These are phyloP conservation scores for Lactifluus piperatus DNA, from an alignment of 768 basidiomycete species.

Conservation along the genomic window DNA sequence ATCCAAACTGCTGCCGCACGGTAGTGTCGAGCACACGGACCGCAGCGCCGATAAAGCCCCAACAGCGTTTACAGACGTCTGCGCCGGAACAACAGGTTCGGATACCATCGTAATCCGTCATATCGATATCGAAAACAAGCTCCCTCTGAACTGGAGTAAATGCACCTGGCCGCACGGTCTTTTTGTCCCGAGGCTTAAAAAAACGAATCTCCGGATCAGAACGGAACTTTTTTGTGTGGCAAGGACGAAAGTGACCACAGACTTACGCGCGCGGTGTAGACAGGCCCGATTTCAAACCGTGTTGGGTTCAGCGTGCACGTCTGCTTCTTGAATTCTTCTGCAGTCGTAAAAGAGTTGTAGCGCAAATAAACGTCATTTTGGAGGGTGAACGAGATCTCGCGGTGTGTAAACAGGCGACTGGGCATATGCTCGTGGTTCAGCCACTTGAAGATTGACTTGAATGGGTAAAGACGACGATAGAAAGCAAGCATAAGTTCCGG, in stretches of 20 bases:
- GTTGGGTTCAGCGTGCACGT: slow-evolving; percentile 77
- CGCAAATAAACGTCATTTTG: slow-evolving; percentile 87
- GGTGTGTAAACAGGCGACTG: slow-evolving; percentile 76
- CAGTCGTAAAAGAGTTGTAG: slow-evolving; percentile 82
- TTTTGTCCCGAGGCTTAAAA: slow-evolving; percentile 78
- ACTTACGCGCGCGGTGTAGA: slow-evolving; percentile 73
- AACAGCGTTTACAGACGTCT: slow-evolving; percentile 86
- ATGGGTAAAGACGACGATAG: slow-evolving; percentile 89
- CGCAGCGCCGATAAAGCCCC: slow-evolving; percentile 90
- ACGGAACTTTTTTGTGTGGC: too few relatives aligned
- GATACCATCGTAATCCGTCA: slow-evolving; percentile 97
- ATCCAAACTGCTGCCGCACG: slow-evolving; percentile 87
- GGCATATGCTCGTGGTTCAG: slow-evolving; percentile 85
- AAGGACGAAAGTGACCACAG: slow-evolving; percentile 27
- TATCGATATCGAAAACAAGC: slow-evolving; percentile 98
- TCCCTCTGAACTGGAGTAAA: slow-evolving; percentile 78
- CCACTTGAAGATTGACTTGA: slow-evolving; percentile 90
- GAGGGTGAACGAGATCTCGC: slow-evolving; percentile 94
- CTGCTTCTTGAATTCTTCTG: slow-evolving; percentile 89
- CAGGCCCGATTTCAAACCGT: slow-evolving; percentile 94
- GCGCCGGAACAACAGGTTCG: slow-evolving; percentile 92
- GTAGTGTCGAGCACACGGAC: slow-evolving; percentile 76
- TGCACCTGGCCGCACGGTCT: slow-evolving; percentile 59
- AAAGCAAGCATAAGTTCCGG: slow-evolving; percentile 68
- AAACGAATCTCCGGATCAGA: not conserved